phyloP scores from a whole-genome alignment of 192 early-diverging fungal genomes.

The Entrophospora sp. region DNA sequence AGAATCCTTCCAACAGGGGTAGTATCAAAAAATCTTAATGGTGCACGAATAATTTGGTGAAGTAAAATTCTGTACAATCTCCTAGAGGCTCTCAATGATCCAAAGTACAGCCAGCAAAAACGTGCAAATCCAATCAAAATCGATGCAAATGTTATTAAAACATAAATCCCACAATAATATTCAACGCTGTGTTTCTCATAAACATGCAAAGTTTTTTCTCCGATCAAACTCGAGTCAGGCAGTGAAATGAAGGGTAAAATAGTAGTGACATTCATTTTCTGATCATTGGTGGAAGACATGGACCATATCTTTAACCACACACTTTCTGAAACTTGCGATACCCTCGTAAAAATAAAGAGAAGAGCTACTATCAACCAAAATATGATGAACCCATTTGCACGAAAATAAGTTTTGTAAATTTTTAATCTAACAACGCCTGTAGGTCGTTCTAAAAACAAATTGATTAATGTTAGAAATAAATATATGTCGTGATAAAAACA shows the following conservation, averaged over 20 bases:
- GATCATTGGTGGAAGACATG: too few relatives aligned
- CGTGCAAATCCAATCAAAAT: slow-evolving; percentile 30
- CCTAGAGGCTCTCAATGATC: slow-evolving; percentile 48
- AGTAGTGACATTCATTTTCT: too few relatives aligned
- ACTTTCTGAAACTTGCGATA: too few relatives aligned
- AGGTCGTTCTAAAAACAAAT: slow-evolving; percentile 45
- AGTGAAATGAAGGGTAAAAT: too few relatives aligned
- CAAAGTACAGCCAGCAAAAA: slow-evolving; percentile 32
- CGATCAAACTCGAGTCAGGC: too few relatives aligned
- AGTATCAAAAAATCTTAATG: slow-evolving; percentile 82
- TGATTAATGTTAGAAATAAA: background rate
- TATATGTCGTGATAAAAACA: background rate
- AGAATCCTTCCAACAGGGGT: slow-evolving; percentile 72
- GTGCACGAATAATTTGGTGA: slow-evolving; percentile 49
- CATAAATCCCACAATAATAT: slow-evolving; percentile 57
- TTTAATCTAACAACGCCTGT: slow-evolving; percentile 63
- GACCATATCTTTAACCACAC: too few relatives aligned
- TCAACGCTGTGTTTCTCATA: slow-evolving; percentile 30
- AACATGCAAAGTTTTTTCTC: too few relatives aligned
- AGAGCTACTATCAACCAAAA: too few relatives aligned
- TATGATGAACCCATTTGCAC: too few relatives aligned
- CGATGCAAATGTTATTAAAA: slow-evolving; percentile 42
- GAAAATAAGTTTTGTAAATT: too few relatives aligned
- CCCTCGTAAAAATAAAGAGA: too few relatives aligned
- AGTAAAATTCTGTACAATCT: slow-evolving; percentile 49